Base-by-base conservation (phyloP, 2,329 filamentous ascomycete species). In the Trichophyton rubrum region DNA sequence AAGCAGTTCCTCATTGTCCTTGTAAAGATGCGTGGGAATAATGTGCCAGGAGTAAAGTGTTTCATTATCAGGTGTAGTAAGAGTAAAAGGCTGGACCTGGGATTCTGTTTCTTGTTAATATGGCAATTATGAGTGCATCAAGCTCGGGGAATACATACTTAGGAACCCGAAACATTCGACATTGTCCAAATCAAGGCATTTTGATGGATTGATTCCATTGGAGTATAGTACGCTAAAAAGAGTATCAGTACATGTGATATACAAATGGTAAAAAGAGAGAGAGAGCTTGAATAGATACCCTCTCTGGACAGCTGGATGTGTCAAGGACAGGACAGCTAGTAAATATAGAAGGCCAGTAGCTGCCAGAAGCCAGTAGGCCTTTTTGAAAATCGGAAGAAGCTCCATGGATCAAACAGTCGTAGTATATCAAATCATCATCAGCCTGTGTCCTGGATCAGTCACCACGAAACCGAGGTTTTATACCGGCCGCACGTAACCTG, bases 11-110 rank as follows among this genome's bases (percentile, higher is more conserved):
- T 95, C 87, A 67, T 95, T 81, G 65, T 86, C 79, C 5, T 84
- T 78, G 71, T 95, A 95, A 0, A 89, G 77, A 58, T 86, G 84
- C 5, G 95, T 74, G 0, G 92, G 92, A 56, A 96, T 76, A 60
- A 97, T 81, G 69, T 96, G 92, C 92, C 92, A 97, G 27, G 88
- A 88, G 69, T 93, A 95, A 17, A 97, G 76, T 1, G 78, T 83
- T 72, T 91, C 86, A 43, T 85, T 83, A 71, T 96, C 91, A 1
- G 83, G 77, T 0, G 90, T 93, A 3, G 75, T 76, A 41, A 97
- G 74, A 56, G 82, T 84, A 71, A 97, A 96, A 0, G 92, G 88
- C 4, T 89, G 90, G 2, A 95, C 87, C 75, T 97, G 92, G 66
- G 90, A 90, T 69, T 84, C 88, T 92, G 66, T 9, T 27, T 1